Conservation (phyloP, 768 basidiomycete genomes). For the Clathrus columnatus region DNA sequence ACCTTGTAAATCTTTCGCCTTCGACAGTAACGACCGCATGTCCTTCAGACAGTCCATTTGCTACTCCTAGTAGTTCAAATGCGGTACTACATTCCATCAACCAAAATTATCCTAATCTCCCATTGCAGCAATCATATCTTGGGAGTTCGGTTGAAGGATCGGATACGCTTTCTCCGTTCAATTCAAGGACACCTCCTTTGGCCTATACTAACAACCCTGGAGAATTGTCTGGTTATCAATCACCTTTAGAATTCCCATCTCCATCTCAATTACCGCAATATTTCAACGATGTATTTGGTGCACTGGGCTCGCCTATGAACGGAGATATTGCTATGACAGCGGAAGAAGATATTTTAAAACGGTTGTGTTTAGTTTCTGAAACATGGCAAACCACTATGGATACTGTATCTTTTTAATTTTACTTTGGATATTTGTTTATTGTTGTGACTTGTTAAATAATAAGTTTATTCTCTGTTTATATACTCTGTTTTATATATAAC, state of each 20-base stretch:
- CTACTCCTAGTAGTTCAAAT: background rate
- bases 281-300: background rate
- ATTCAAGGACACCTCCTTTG: background rate
- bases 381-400: background rate
- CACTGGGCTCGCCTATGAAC: background rate
- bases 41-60: background rate
- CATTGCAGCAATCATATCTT: background rate
- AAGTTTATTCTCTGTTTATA: too few relatives aligned
- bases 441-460: background rate
- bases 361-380: background rate
- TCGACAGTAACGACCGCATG: background rate
- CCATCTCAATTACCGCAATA: background rate
- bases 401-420: background rate
- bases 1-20: too few relatives aligned
- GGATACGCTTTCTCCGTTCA: background rate
- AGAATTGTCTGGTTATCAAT: background rate
- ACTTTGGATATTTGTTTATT: background rate
- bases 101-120: background rate
- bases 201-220: background rate
- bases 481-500: too few relatives aligned
- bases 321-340: background rate
- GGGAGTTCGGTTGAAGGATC: background rate
- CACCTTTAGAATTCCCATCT: background rate
- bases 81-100: background rate
- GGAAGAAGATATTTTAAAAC: background rate